Conservation (phyloP, 495 filamentous ascomycete species). For the Aspergillus affinis region DNA sequence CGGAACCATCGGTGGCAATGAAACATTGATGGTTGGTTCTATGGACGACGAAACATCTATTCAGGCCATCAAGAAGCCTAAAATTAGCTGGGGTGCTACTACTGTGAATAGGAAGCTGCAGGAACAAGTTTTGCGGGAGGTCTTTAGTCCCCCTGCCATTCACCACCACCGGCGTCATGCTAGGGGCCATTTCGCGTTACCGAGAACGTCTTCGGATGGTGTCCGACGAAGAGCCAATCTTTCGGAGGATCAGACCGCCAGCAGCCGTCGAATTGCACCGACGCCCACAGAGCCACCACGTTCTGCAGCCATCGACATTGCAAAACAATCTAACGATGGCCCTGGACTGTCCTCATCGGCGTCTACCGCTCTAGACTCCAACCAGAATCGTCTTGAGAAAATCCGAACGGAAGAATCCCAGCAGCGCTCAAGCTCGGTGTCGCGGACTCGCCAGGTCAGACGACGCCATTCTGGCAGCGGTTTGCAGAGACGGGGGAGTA, state of each 20-base stretch:
- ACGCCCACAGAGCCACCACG: conserved; percentile 18
- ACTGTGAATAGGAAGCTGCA: conserved; percentile 84
- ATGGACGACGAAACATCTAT: conserved; percentile 9
- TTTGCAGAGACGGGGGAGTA: conserved; percentile 65
- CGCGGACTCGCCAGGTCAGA: conserved; percentile 33
- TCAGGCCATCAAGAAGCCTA: conserved; percentile 27
- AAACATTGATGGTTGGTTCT: conserved; percentile 1
- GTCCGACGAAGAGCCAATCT: conserved; percentile 31
- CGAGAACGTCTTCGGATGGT: conserved; percentile 40
- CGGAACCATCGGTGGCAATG: conserved; percentile 12
- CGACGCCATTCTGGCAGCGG: conserved; percentile 80
- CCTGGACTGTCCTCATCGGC: conserved; percentile 44
- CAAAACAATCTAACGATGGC: conserved; percentile 23
- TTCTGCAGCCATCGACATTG: conserved; percentile 35
- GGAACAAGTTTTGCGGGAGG: conserved; percentile 91
- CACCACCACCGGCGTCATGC: conserved; percentile 62
- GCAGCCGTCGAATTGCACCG: conserved; percentile 21
- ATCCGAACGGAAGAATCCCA: conserved; percentile 30
- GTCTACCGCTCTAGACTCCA: conserved; percentile 40
- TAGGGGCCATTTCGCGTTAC: conserved; percentile 59
- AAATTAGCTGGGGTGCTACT: conserved; percentile 90
- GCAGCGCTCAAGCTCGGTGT: conserved; percentile 35
- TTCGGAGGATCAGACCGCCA: conserved; percentile 34
- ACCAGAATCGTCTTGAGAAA: conserved; percentile 36
- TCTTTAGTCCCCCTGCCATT: conserved; percentile 82